Evolutionary conservation across 306 rosid genomes (phyloP).

Genomic region (Benincasa hispida): DNA sequence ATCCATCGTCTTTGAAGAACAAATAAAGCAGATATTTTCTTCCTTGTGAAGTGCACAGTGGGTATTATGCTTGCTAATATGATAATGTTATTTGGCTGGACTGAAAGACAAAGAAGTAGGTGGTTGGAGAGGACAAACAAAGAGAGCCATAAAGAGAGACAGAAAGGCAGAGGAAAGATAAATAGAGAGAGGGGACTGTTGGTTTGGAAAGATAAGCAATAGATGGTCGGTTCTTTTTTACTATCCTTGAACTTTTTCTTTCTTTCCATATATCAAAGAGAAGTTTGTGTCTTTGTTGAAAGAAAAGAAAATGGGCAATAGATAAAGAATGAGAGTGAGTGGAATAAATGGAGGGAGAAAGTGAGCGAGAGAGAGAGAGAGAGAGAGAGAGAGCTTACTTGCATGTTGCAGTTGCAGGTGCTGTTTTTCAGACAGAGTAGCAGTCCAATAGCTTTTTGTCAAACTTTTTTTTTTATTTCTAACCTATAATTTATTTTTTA

Average conservation of each 20-base stretch:
- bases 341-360: background rate
- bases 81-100: background rate
- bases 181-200: background rate
- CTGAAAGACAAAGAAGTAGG: background rate
- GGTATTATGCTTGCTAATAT: background rate
- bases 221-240: background rate
- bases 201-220: background rate
- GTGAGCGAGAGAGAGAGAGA: background rate
- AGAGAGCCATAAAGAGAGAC: background rate
- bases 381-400: background rate
- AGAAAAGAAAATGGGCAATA: background rate
- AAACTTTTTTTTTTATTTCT: background rate
- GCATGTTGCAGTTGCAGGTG: background rate
- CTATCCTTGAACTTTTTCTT: background rate
- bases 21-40: background rate
- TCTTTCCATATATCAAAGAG: background rate
- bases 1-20: background rate
- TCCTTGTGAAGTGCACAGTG: background rate
- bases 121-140: background rate
- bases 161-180: background rate
- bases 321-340: background rate
- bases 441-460: background rate
- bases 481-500: no score
- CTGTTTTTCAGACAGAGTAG: background rate
- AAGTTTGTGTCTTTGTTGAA: background rate